Percentiles rank a stretch among this genome's conserved stretches.
Evolutionary conservation across 1,284 basidiomycete species (phyloP).

Genomic region (Sporisorium scitamineum): DNA sequence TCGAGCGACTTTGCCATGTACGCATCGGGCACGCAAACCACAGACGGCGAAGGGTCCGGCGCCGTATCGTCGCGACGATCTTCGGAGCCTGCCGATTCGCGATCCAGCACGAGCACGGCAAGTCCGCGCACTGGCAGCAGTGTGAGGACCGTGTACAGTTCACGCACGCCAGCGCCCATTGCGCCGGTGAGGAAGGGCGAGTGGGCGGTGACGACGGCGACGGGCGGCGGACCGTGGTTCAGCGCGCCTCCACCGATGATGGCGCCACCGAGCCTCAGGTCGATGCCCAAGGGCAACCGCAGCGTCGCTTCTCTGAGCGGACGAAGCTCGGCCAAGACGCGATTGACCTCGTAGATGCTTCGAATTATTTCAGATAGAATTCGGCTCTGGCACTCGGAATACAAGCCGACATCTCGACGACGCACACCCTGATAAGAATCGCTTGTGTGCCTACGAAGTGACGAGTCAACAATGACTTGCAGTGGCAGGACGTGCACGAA

Average conservation of each 20-base stretch:
- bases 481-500: background rate
- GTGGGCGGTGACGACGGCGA: constrained; percentile 48
- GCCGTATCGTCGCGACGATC: constrained; percentile 18
- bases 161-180: constrained; percentile 19
- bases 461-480: background rate
- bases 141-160: constrained; percentile 29
- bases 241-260: constrained; percentile 48
- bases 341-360: constrained; percentile 20
- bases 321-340: constrained; percentile 35
- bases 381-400: background rate
- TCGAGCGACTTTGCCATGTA: constrained; percentile 45
- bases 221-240: constrained; percentile 47
- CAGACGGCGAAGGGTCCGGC: background rate
- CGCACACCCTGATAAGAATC: background rate
- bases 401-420: background rate
- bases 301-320: constrained; percentile 35
- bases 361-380: background rate
- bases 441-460: background rate
- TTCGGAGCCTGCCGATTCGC: constrained; percentile 30
- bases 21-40: constrained; percentile 19
- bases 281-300: constrained; percentile 27
- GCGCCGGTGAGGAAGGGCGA: constrained; percentile 36
- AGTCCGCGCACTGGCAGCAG: constrained; percentile 45
- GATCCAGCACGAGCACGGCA: constrained; percentile 41
- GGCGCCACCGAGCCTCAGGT: constrained; percentile 14